These are phyloP conservation scores for Lichenothelia convexa DNA, from an alignment of 495 filamentous ascomycete species.

Conservation along the genomic window DNA sequence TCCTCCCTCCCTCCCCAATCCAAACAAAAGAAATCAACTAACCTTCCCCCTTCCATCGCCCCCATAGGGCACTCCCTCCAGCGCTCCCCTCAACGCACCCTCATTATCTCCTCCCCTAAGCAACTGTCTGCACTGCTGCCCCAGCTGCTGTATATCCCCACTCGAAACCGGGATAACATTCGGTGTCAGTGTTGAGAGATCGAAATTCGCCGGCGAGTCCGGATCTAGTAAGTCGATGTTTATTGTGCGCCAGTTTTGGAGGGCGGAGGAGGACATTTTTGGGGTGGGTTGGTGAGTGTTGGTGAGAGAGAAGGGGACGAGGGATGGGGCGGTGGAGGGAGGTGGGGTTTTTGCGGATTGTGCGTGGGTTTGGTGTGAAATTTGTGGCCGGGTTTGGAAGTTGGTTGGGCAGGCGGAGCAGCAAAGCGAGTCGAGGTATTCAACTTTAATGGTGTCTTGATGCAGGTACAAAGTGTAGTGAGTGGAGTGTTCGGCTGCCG, in stretches of 20 bases:
- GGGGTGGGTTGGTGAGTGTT: not conserved
- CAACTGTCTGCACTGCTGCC: slow-evolving; percentile 65
- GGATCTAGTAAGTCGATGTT: slow-evolving; percentile 79
- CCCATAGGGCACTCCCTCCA: slow-evolving; percentile 59
- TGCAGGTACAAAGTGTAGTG: no score
- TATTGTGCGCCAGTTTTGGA: slow-evolving; percentile 73
- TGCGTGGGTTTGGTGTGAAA: not conserved
- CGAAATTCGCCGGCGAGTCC: slow-evolving; percentile 77
- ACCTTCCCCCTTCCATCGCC: slow-evolving; percentile 60
- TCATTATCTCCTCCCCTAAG: slow-evolving; percentile 69
- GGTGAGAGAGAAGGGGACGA: no score
- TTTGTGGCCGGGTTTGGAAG: not conserved
- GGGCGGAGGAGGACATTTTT: slow-evolving; percentile 26
- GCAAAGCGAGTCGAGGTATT: not conserved
- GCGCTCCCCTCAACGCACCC: slow-evolving; percentile 57
- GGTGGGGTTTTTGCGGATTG: not conserved
- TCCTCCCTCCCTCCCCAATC: not conserved
- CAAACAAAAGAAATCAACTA: slow-evolving; percentile 10
- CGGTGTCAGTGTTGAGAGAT: slow-evolving; percentile 58
- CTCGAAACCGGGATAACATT: slow-evolving; percentile 46
- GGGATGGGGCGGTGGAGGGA: not conserved
- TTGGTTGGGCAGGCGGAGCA: not conserved
- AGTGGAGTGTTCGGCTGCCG: no score
- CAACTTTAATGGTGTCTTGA: not conserved
- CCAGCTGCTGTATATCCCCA: slow-evolving; percentile 51